phyloP scores from a whole-genome alignment of 192 early-diverging fungal genomes.

The Gamsiella multidivaricata region DNA sequence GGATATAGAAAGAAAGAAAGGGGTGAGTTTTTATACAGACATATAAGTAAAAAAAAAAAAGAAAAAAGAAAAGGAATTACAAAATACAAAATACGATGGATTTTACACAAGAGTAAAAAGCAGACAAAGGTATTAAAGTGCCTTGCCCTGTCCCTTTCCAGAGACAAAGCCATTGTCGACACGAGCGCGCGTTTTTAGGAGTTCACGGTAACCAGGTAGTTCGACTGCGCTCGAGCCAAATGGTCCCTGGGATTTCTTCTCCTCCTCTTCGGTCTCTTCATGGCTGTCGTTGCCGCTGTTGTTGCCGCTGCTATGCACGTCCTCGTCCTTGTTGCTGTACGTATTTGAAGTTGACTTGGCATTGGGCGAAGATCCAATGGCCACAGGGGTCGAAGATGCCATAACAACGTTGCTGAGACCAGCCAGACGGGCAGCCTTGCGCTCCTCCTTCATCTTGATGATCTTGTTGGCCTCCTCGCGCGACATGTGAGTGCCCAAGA shows the following conservation, averaged over 20 bases:
- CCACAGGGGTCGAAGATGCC: conserved; percentile 2
- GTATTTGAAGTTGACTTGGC: background rate
- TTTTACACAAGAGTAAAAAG: background rate
- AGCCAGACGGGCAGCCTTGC: conserved; percentile 46
- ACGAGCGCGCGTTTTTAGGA: conserved; percentile 33
- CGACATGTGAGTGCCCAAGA: conserved; percentile 72
- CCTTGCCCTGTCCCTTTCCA: conserved; percentile 54
- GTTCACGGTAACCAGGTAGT: conserved; percentile 34
- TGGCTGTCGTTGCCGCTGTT: conserved; percentile 54
- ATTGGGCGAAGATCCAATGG: conserved; percentile 9
- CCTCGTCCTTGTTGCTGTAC: conserved; percentile 32
- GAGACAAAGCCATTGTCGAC: conserved; percentile 49
- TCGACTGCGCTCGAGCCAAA: conserved; percentile 24
- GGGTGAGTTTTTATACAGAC: conserved; percentile 20
- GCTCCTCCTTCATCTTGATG: conserved; percentile 52
- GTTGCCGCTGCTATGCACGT: conserved; percentile 47
- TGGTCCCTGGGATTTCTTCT: too few relatives aligned
- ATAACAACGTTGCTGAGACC: conserved; percentile 1
- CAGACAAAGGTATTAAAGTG: conserved; percentile 23
- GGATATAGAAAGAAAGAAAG: background rate
- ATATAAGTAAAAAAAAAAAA: too few relatives aligned
- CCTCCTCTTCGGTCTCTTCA: conserved; percentile 30
- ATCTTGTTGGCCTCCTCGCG: conserved; percentile 53
- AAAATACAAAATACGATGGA: conserved; percentile 13
- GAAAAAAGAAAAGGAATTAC: too few relatives aligned